Base-by-base conservation (phyloP, 345 rosid genomes). In the Psidium guajava region DNA sequence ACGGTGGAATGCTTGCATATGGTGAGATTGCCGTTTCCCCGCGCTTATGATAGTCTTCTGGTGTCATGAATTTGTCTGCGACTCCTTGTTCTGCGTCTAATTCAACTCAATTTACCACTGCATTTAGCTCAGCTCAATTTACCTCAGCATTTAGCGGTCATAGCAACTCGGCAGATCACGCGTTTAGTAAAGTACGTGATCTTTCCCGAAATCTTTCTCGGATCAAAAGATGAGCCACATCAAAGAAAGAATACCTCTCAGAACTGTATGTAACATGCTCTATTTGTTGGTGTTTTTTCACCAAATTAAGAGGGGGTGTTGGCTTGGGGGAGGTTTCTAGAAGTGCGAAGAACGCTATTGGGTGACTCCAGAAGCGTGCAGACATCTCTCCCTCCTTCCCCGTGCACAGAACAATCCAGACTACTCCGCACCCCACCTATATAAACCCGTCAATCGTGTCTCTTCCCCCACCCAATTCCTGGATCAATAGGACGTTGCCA, bases 241-340 rank as follows among this genome's bases (percentile, higher is more conserved):
- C 73, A 13, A 21, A 32, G 0, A 64, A 64, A 32, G 24, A 32
- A 64, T 8, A 32, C 5, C 47, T 28, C 75, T 32, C 44, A 8
- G 44, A 8, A 8, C 24, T 8, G 77, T 16, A 0, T 18, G 44
- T 22, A 2, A 2, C 44, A 27, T 27, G 1, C 7, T 15, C 3
- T 27, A 61, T 61, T 36, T 61, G 21, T 14, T 15, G 40, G 28
- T 3, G 51, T 49, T 10, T 49, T 49, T 49, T 49, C 51, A 9
- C 51, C 51, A 49, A 49, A 49, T 49, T 10, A 49, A 49, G 51
- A 49, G 51, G 51, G 11, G 9, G 51, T 49, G 51, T 9, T 52
- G 18, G 18, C 54, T n/a, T n/a, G 47, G 16, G 77, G 44, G 47
- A 64, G 5, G 21, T 18, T 32, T 64, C 47, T 8, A 2, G 77